phyloP scores from a whole-genome alignment of 768 basidiomycete genomes.

The Russula olivacea region DNA sequence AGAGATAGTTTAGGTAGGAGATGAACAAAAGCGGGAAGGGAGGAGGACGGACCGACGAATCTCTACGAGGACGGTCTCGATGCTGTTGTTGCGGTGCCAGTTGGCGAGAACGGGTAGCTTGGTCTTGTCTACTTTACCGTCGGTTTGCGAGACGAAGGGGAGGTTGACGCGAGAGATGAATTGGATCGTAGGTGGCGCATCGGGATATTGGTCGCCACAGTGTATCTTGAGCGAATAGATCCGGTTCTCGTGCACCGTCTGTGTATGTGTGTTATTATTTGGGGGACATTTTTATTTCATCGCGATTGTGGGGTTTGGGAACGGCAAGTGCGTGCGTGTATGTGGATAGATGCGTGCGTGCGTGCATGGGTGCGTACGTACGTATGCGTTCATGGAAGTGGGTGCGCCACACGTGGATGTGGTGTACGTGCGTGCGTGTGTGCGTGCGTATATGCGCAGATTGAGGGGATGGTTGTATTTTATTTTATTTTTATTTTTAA shows the following conservation, averaged over 20 bases:
- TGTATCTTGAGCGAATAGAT: slow-evolving; percentile 93
- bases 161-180: slow-evolving; percentile 90
- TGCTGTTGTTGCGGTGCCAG: slow-evolving; percentile 72
- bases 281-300: neutral
- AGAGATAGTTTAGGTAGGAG: neutral
- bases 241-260: slow-evolving; percentile 98
- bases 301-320: neutral
- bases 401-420: neutral
- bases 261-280: neutral
- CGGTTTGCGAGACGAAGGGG: slow-evolving; percentile 73
- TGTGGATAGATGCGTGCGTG: slow-evolving; percentile 14
- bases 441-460: neutral
- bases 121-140: slow-evolving; percentile 71
- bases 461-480: slow-evolving; percentile 4
- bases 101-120: slow-evolving; percentile 66
- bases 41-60: slow-evolving; percentile 66
- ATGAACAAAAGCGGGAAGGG: neutral
- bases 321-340: slow-evolving; percentile 1
- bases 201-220: slow-evolving; percentile 74
- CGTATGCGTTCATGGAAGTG: neutral
- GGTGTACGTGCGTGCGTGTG: neutral
- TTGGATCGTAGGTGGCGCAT: slow-evolving; percentile 69
- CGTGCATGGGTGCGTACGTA: neutral
- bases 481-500: neutral
- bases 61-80: slow-evolving; percentile 90